A percentile compares a stretch with the other conserved stretches of the same genome.
phyloP scores from a whole-genome alignment of 108 stramenopile species.

The Cyclotella atomus region DNA sequence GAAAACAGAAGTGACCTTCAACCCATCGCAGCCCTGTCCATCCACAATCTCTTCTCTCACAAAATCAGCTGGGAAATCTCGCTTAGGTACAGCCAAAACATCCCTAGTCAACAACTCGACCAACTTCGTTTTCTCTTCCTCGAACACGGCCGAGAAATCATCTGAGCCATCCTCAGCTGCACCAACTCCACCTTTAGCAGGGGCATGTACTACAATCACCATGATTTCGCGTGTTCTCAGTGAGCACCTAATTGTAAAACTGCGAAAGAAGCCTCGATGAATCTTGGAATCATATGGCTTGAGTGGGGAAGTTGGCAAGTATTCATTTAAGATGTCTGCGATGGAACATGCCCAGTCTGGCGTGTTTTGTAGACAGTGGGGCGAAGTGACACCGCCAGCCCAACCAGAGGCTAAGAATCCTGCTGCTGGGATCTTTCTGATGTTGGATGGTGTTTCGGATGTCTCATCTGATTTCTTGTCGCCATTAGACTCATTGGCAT shows the following conservation, averaged over 20 bases:
- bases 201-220: constrained; percentile 75
- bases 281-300: constrained; percentile 69
- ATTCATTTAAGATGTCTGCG: constrained; percentile 66
- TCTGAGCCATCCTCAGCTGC: constrained; percentile 46
- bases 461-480: constrained; percentile 2
- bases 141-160: constrained; percentile 51
- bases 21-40: constrained; percentile 28
- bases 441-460: constrained; percentile 1
- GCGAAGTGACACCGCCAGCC: constrained; percentile 67
- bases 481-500: constrained; percentile 13
- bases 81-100: constrained; percentile 31
- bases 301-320: constrained; percentile 58
- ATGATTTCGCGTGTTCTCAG: constrained; percentile 69
- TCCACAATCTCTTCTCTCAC: constrained; percentile 14
- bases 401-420: constrained; percentile 86
- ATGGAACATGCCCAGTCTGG: constrained; percentile 69
- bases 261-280: constrained; percentile 78
- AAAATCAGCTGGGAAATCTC: constrained; percentile 31
- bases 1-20: constrained; percentile 74
- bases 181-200: constrained; percentile 62
- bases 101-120: constrained; percentile 51
- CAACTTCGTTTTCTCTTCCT: constrained; percentile 64
- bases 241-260: constrained; percentile 73
- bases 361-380: constrained; percentile 81
- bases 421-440: constrained; percentile 55